Evolutionary conservation across 768 basidiomycete genomes (phyloP).

Genomic region (Suillus decipiens): DNA sequence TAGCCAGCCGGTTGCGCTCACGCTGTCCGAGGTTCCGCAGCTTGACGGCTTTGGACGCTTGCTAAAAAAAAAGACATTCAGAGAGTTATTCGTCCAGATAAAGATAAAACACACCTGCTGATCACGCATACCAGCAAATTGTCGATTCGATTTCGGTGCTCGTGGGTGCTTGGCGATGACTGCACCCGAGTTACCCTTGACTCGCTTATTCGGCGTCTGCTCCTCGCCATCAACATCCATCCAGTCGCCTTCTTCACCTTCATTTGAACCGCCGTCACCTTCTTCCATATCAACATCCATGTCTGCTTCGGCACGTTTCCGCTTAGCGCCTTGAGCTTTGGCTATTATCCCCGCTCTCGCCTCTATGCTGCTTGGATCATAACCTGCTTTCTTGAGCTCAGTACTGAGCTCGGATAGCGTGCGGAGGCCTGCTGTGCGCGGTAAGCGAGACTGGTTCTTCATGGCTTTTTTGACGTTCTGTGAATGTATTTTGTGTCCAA

Average conservation of each 20-base stretch:
- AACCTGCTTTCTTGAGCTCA: slow-evolving; percentile 83
- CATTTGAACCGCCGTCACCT: slow-evolving; percentile 36
- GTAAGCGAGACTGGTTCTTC: slow-evolving; percentile 82
- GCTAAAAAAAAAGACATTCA: slow-evolving; percentile 42
- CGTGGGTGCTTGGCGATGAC: slow-evolving; percentile 51
- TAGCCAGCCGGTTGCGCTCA: slow-evolving; percentile 83
- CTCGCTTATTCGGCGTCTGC: slow-evolving; percentile 55
- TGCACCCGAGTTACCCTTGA: slow-evolving; percentile 62
- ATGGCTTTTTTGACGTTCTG: slow-evolving; percentile 83
- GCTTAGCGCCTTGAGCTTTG: slow-evolving; percentile 68
- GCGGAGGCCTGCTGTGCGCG: slow-evolving; percentile 69
- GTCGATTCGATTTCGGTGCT: slow-evolving; percentile 70
- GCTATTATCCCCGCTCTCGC: slow-evolving; percentile 86
- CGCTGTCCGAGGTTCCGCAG: slow-evolving; percentile 88
- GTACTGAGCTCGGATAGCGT: slow-evolving; percentile 73
- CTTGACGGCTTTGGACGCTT: slow-evolving; percentile 77
- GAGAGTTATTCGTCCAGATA: slow-evolving; percentile 10
- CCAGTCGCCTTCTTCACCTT: slow-evolving; percentile 46
- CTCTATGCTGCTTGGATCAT: slow-evolving; percentile 85
- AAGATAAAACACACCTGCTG: slow-evolving; percentile 51
- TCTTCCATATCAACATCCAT: slow-evolving; percentile 58
- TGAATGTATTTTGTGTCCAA: slow-evolving; percentile 68
- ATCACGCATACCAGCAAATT: slow-evolving; percentile 78
- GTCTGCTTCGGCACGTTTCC: slow-evolving; percentile 55
- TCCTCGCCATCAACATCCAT: slow-evolving; percentile 58